These are phyloP conservation scores for Phialemoniopsis sp. DNA, from an alignment of 2,329 filamentous ascomycete species.

Conservation along the genomic window DNA sequence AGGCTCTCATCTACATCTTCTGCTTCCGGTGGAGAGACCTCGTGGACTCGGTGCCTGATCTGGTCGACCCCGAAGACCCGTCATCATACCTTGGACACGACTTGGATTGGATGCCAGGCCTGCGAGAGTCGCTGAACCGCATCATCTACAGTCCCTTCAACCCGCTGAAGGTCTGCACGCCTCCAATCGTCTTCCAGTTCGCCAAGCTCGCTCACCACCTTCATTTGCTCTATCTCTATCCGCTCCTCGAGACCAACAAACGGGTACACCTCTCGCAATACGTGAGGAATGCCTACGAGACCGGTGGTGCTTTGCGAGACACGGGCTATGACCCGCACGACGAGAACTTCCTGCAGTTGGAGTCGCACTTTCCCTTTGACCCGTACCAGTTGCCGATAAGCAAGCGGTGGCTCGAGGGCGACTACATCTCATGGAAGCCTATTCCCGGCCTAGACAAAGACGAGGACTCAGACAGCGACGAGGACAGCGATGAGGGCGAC, in stretches of 20 bases:
- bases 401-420: conserved; percentile 79
- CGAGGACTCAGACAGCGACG: conserved; percentile 21
- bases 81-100: conserved; percentile 63
- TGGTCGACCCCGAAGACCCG: conserved; percentile 58
- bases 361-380: conserved; percentile 96
- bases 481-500: conserved; percentile 11
- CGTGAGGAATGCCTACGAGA: conserved; percentile 52
- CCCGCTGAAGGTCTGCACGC: conserved; percentile 90
- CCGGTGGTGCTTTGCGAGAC: conserved; percentile 50
- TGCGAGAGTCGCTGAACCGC: conserved; percentile 69
- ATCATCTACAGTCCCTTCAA: conserved; percentile 89
- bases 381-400: conserved; percentile 88
- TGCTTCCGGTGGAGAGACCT: conserved; percentile 98
- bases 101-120: conserved; percentile 70
- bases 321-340: conserved; percentile 51
- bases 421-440: conserved; percentile 78
- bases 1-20: conserved; percentile 89
- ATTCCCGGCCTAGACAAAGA: conserved; percentile 62
- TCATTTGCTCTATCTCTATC: conserved; percentile 83
- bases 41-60: conserved; percentile 57
- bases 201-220: conserved; percentile 83
- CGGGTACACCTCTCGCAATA: conserved; percentile 74
- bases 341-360: conserved; percentile 78
- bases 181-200: conserved; percentile 86
- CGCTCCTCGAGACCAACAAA: conserved; percentile 88